phyloP scores from a whole-genome alignment of 805 yeast species.

The Ogataea thermomethanolica region DNA sequence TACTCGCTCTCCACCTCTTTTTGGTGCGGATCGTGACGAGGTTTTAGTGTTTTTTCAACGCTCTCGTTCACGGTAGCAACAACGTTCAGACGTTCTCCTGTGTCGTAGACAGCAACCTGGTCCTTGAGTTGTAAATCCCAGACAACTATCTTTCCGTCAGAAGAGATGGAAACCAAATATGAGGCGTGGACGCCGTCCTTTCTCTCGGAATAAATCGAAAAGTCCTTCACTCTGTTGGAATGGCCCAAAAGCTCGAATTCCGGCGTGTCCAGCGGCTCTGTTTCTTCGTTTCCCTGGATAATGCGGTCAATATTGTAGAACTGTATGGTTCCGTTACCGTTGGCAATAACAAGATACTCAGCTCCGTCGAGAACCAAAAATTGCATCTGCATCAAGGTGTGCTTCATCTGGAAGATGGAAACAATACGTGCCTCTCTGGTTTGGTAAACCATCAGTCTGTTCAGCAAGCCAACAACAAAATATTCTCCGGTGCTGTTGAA shows the following conservation, averaged over 20 bases:
- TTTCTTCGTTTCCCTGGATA: constrained; percentile 13
- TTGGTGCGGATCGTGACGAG: constrained; percentile 35
- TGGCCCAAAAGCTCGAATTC: constrained; percentile 72
- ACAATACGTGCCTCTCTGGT: constrained; percentile 59
- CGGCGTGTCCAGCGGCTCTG: constrained; percentile 37
- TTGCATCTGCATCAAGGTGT: constrained; percentile 67
- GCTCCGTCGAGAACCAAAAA: constrained; percentile 41
- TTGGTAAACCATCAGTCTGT: constrained; percentile 60
- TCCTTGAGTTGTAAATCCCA: constrained; percentile 73
- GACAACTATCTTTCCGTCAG: constrained; percentile 90
- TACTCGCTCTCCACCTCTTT: constrained; percentile 57
- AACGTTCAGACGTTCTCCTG: constrained; percentile 90
- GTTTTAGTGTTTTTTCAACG: constrained; percentile 72
- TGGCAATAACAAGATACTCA: constrained; percentile 64
- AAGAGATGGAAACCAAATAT: constrained; percentile 75
- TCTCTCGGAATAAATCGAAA: constrained; percentile 45
- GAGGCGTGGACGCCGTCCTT: constrained; percentile 32
- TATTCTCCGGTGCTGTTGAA: constrained; percentile 57
- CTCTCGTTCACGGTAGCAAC: constrained; percentile 71
- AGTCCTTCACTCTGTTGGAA: constrained; percentile 78
- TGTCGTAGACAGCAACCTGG: constrained; percentile 85
- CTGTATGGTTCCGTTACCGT: constrained; percentile 65
- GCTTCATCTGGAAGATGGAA: constrained; percentile 47
- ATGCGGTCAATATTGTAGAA: constrained; percentile 42
- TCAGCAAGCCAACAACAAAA: constrained; percentile 72